A percentile compares a stretch with the other conserved stretches of the same genome.
These are phyloP conservation scores for Ogataea corticis DNA, from an alignment of 805 yeast genomes.

Conservation along the genomic window DNA sequence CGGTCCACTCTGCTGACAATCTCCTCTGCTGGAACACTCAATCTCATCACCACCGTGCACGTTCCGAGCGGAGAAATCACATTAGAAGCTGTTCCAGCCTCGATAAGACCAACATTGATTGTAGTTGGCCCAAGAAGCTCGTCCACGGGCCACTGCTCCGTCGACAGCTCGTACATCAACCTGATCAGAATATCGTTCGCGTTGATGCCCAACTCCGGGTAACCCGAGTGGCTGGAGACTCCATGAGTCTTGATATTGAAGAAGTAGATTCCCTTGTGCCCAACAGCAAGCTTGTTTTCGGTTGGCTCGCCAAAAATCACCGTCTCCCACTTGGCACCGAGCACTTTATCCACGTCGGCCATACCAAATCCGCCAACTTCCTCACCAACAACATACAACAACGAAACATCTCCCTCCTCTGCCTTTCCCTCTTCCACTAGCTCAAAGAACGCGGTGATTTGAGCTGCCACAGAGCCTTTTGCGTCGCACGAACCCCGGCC, in stretches of 20 bases:
- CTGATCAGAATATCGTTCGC: slow-evolving; percentile 59
- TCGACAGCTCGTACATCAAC: slow-evolving; percentile 45
- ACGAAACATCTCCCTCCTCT: slow-evolving; percentile 54
- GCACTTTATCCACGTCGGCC: slow-evolving; percentile 41
- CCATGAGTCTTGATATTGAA: slow-evolving; percentile 51
- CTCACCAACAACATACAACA: slow-evolving; percentile 70
- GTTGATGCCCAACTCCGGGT: slow-evolving; percentile 66
- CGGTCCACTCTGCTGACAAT: slow-evolving; percentile 39
- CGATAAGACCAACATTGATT: slow-evolving; percentile 56
- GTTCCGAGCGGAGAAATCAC: slow-evolving; percentile 61
- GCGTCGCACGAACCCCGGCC: slow-evolving; percentile 75
- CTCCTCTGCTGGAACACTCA: slow-evolving; percentile 46
- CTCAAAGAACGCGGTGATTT: slow-evolving; percentile 53
- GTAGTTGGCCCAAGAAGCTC: slow-evolving; percentile 61
- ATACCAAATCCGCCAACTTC: slow-evolving; percentile 69
- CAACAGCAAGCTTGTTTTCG: slow-evolving; percentile 63
- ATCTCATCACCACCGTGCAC: slow-evolving; percentile 52
- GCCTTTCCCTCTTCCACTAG: slow-evolving; percentile 40
- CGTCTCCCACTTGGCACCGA: slow-evolving; percentile 52
- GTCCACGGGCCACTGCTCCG: slow-evolving; percentile 47
- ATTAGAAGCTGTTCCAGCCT: slow-evolving; percentile 66
- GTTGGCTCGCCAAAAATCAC: slow-evolving; percentile 80
- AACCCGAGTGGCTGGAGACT: slow-evolving; percentile 64
- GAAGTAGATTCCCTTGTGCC: slow-evolving; percentile 62
- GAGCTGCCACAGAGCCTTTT: slow-evolving; percentile 69